A percentile compares a stretch with the other conserved stretches of the same genome.
These are phyloP conservation scores for Phyllachora maydis DNA, from an alignment of 2,329 filamentous ascomycete genomes.

Conservation along the genomic window DNA sequence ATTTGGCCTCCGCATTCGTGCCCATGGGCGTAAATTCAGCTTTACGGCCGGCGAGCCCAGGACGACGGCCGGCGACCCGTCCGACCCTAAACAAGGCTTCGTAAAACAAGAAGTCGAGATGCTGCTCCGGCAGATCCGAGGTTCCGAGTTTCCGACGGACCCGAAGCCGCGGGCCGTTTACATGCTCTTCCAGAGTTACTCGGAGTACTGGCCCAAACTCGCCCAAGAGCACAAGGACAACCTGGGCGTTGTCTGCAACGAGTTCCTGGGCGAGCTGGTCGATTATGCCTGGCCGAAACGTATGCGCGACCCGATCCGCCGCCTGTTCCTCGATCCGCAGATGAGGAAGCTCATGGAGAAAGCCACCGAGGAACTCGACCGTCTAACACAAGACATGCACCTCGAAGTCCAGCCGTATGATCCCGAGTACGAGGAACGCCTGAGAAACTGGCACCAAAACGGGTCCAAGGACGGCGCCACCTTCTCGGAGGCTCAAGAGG, in stretches of 20 bases:
- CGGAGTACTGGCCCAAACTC: slow-evolving; percentile 27
- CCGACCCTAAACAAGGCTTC: slow-evolving; percentile 29
- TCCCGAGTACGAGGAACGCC: slow-evolving; percentile 28
- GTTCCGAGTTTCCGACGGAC: slow-evolving; percentile 29
- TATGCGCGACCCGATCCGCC: slow-evolving; percentile 27
- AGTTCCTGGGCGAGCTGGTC: slow-evolving; percentile 28
- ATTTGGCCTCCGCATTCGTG: slow-evolving; percentile 24
- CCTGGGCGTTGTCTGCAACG: slow-evolving; percentile 29
- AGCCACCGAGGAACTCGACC: slow-evolving; percentile 22
- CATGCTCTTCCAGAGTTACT: slow-evolving; percentile 31
- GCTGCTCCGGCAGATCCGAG: slow-evolving; percentile 25
- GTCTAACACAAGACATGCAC: slow-evolving; percentile 26
- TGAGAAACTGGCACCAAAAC: slow-evolving; percentile 22
- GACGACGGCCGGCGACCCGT: slow-evolving; percentile 11
- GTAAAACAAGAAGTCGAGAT: slow-evolving; percentile 24
- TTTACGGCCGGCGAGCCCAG: slow-evolving; percentile 11
- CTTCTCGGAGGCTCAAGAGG: slow-evolving; percentile 29
- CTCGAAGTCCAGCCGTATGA: slow-evolving; percentile 31
- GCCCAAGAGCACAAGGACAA: slow-evolving; percentile 33
- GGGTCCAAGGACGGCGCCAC: slow-evolving; percentile 19
- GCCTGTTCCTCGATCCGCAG: slow-evolving; percentile 25
- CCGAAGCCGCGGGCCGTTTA: slow-evolving; percentile 30
- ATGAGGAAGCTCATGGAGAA: slow-evolving; percentile 23
- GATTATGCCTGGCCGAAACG: slow-evolving; percentile 26
- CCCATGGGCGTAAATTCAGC: slow-evolving; percentile 25